Evolutionary conservation across 1,284 basidiomycete genomes (phyloP), one percentile per base, ranked within the genome.

Genomic region (Trichosporon coremiiforme): DNA sequence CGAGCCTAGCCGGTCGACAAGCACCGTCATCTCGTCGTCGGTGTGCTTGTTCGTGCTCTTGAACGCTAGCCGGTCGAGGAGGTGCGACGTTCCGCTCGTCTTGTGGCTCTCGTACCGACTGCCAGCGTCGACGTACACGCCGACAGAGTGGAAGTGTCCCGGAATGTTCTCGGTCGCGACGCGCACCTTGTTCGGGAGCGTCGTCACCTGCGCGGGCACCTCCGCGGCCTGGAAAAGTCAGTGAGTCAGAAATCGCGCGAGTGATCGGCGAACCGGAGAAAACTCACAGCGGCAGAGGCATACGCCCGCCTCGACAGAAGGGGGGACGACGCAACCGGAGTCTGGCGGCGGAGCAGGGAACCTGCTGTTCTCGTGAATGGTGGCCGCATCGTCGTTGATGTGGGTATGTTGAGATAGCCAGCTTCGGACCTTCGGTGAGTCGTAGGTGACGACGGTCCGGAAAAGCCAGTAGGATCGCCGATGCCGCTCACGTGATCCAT

Each of bases 41-140:
- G 84, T 82, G 65, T 86, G 85, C 65, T 82, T 84, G 47, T 82
- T 75, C 8, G 87, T 88, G 71, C 84, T 84, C 86, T 98, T 98
- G 88, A 97, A 98, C 0, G 96, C 95, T 88, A 99, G 90, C 74
- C 95, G 88, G 79, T 98, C 95, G 47, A 98, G 81, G 77, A 98
- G 91, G 86, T 98, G 95, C 73, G 93, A 94, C 6, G 90, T 90
- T 0, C 96, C 96, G 20, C 89, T 90, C 0, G 88, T 91, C 66
- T 88, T 85, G 9, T 87, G 84, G 13, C 88, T 89, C 83, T 99
- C 96, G 86, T 92, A 96, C n/a, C 96, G 88, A 45, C 93, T 90
- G 25, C 97, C 96, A 5, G 94, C 93, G 81, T 98, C 94, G 74
- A 98, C 87, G 78, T 95, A 98, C 41, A 99, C 88, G 17, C 95